These are phyloP conservation scores for Gossypium schwendimanii DNA, from an alignment of 441 rosid genomes.

Conservation along the genomic window DNA sequence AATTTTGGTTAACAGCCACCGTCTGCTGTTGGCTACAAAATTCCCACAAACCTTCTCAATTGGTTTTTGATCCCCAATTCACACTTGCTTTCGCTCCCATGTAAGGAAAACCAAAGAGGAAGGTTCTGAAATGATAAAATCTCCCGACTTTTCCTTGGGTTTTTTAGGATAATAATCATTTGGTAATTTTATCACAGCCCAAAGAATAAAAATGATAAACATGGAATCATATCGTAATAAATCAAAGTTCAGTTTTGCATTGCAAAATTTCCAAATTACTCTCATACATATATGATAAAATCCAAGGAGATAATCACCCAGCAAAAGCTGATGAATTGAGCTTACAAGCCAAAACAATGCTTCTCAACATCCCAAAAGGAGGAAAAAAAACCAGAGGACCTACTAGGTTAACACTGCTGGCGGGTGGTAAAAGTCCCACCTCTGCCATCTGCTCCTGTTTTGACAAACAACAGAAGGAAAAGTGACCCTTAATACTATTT, in stretches of 20 bases:
- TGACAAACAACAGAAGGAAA: not conserved
- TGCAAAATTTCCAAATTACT: constrained; percentile 14
- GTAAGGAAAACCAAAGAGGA: no score
- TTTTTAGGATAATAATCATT: not conserved
- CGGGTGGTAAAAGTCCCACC: constrained; percentile 56
- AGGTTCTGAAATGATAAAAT: no score
- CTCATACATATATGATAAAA: not conserved
- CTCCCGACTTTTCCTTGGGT: no score
- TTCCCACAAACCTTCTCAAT: no score
- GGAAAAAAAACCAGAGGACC: not conserved
- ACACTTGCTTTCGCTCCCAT: no score
- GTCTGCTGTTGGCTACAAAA: no score
- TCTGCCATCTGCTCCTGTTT: constrained; percentile 24
- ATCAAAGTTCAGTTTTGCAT: not conserved
- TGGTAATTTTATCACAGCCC: not conserved
- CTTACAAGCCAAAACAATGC: not conserved
- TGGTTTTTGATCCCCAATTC: no score
- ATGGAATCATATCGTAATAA: not conserved
- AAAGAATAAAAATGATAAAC: not conserved
- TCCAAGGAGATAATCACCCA: not conserved
- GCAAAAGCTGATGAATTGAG: constrained; percentile 16
- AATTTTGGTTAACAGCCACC: no score
- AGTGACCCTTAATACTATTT: not conserved
- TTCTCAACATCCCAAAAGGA: not conserved
- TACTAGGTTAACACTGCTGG: constrained; percentile 10